Percentiles rank a stretch among this genome's conserved stretches.
Evolutionary conservation across 1,139 yeast genomes (phyloP).

Genomic region (Komagataea norvegica): DNA sequence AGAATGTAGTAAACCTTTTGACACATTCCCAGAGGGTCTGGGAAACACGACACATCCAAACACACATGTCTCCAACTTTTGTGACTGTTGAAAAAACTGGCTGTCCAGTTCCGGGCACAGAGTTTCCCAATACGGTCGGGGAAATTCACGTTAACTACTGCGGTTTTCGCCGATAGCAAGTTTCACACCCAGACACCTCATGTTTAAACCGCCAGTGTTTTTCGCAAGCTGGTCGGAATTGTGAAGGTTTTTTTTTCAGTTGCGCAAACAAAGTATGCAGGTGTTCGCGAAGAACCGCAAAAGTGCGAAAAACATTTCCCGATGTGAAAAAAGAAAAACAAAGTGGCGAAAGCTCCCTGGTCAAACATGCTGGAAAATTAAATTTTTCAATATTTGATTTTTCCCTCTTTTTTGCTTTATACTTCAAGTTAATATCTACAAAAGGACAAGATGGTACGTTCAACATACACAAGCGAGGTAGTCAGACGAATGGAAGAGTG

Average conservation of each 20-base stretch:
- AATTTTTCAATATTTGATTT: constrained; percentile 6
- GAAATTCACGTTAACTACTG: too few species aligned
- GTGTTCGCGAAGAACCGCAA: too few species aligned
- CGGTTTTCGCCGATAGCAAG: too few species aligned
- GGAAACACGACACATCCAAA: too few species aligned
- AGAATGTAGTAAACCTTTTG: too few species aligned
- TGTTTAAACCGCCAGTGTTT: not conserved
- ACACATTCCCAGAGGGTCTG: too few species aligned
- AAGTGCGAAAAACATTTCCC: constrained; percentile 1
- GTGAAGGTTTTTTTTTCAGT: not conserved
- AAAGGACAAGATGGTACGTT: constrained; percentile 13
- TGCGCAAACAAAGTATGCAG: too few species aligned
- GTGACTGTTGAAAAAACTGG: too few species aligned
- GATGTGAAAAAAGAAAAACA: constrained; percentile 1
- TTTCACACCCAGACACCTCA: too few species aligned
- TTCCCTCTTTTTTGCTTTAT: constrained; percentile 6
- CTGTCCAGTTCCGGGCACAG: too few species aligned
- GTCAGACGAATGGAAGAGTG: not conserved
- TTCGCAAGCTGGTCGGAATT: not conserved
- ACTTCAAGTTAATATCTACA: constrained; percentile 1
- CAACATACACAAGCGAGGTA: not conserved
- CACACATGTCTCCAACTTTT: too few species aligned
- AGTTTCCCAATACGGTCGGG: too few species aligned
- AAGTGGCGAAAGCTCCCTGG: constrained; percentile 1
- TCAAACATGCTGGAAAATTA: not conserved